Percentiles rank a stretch among this genome's conserved stretches.
These are phyloP conservation scores for Starmerella tilneyi DNA, from an alignment of 805 yeast species.

Conservation along the genomic window DNA sequence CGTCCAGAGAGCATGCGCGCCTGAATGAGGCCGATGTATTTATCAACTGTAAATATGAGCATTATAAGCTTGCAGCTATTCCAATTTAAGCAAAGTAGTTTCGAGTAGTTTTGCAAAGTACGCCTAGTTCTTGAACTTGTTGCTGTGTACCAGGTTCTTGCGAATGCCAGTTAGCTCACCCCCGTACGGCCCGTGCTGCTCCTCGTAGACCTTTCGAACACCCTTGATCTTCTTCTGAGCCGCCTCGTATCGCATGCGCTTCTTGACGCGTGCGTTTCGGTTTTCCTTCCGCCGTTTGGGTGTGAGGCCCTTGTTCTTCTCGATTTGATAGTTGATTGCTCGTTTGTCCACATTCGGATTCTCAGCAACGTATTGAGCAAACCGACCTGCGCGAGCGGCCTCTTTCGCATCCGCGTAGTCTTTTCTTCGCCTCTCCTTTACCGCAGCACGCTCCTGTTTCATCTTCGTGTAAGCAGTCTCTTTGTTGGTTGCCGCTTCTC, in stretches of 20 bases:
- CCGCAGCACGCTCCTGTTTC: slow-evolving; percentile 41
- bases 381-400: slow-evolving; percentile 77
- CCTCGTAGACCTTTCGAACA: slow-evolving; percentile 77
- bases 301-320: slow-evolving; percentile 93
- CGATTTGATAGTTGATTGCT: slow-evolving; percentile 86
- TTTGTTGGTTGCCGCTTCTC: no score
- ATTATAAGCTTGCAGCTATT: no score
- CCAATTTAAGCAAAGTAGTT: no score
- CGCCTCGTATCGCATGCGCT: slow-evolving; percentile 91
- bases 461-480: slow-evolving; percentile 54
- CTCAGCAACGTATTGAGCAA: slow-evolving; percentile 59
- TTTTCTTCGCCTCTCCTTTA: slow-evolving; percentile 37
- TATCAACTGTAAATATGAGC: no score
- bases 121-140: slow-evolving; percentile 42
- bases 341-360: slow-evolving; percentile 79
- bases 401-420: slow-evolving; percentile 62
- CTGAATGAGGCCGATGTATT: no score
- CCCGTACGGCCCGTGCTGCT: slow-evolving; percentile 65
- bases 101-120: no score
- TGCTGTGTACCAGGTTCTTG: slow-evolving; percentile 82
- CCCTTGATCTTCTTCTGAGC: slow-evolving; percentile 91
- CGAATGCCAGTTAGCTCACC: slow-evolving; percentile 98
- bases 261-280: slow-evolving; percentile 93
- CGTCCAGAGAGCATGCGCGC: slow-evolving; percentile 18
- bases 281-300: slow-evolving; percentile 87